A percentile compares a stretch with the other conserved stretches of the same genome.
Conservation (phyloP, 1,284 basidiomycete species). For the Cutaneotrichosporon daszewskae region DNA sequence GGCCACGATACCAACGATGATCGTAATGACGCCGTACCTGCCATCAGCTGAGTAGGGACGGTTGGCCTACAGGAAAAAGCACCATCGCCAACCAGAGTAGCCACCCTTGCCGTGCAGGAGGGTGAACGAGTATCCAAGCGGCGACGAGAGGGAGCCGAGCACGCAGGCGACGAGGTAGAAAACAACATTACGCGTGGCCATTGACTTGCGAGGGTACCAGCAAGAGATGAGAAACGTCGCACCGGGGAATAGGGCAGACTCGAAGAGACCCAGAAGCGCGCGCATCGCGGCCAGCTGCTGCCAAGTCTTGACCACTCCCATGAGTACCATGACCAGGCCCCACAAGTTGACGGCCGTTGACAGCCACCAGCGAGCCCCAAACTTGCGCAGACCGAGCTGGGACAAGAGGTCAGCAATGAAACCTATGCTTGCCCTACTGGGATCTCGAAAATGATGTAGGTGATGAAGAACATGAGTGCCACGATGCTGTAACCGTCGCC, state of each 20-base stretch:
- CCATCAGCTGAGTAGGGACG: too few species aligned
- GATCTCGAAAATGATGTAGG: constrained; percentile 45
- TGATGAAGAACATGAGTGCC: constrained; percentile 41
- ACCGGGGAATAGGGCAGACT: constrained; percentile 41
- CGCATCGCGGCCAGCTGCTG: constrained; percentile 43
- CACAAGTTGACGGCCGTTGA: constrained; percentile 32
- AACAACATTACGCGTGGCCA: constrained; percentile 37
- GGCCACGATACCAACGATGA: constrained; percentile 6
- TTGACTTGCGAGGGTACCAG: constrained; percentile 50
- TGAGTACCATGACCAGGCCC: constrained; percentile 47
- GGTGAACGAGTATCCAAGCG: constrained; percentile 8
- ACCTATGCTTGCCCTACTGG: constrained; percentile 2
- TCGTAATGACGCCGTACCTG: constrained; percentile 12
- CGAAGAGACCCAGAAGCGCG: constrained; percentile 45
- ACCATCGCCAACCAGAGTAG: constrained; percentile 14
- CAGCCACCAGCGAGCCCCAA: constrained; percentile 20
- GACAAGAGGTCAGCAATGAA: neutral
- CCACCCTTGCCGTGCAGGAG: constrained; percentile 7
- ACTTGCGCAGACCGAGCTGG: constrained; percentile 14
- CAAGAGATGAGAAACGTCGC: constrained; percentile 48
- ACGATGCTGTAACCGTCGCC: constrained; percentile 43
- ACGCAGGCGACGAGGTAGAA: constrained; percentile 44
- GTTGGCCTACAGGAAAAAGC: too few species aligned
- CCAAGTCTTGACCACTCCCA: constrained; percentile 41
- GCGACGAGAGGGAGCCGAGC: constrained; percentile 7